Percentiles rank a stretch among this genome's conserved stretches.
Conservation (phyloP, 345 rosid genomes). For the Citrus australasica region DNA sequence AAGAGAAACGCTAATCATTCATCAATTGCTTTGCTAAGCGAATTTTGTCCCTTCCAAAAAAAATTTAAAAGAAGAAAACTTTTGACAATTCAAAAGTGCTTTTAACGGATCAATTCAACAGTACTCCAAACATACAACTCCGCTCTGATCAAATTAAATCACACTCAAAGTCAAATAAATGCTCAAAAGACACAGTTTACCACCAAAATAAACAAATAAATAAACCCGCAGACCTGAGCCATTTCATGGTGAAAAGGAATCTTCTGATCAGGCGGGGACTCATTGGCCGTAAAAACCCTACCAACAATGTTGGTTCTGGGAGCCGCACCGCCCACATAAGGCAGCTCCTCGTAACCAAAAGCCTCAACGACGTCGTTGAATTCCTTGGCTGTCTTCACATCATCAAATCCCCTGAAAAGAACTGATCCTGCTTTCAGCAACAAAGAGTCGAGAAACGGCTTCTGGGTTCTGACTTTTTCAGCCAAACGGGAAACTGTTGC, state of each 20-base stretch:
- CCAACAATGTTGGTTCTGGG: slow-evolving; percentile 82
- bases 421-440: slow-evolving; percentile 63
- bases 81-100: neutral
- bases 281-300: slow-evolving; percentile 88
- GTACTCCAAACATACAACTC: neutral
- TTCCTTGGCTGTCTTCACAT: slow-evolving; percentile 50
- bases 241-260: slow-evolving; percentile 94
- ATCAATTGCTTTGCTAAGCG: neutral
- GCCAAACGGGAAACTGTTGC: slow-evolving; percentile 23
- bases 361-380: slow-evolving; percentile 89
- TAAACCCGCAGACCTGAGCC: slow-evolving; percentile 57
- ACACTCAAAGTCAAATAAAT: neutral
- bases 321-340: slow-evolving; percentile 88
- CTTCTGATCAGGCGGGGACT: slow-evolving; percentile 89
- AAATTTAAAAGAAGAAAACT: too few relatives aligned
- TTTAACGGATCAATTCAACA: neutral
- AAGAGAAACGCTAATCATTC: neutral
- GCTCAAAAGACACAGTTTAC: neutral
- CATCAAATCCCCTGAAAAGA: slow-evolving; percentile 64
- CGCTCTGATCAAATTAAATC: neutral
- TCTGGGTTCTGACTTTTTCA: slow-evolving; percentile 37
- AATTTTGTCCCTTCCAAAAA: neutral
- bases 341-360: slow-evolving; percentile 84
- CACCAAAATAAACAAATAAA: neutral
- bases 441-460: slow-evolving; percentile 54